Evolutionary conservation across 1,139 yeast genomes (phyloP).

Genomic region (Debaryomyces psychrophilus): DNA sequence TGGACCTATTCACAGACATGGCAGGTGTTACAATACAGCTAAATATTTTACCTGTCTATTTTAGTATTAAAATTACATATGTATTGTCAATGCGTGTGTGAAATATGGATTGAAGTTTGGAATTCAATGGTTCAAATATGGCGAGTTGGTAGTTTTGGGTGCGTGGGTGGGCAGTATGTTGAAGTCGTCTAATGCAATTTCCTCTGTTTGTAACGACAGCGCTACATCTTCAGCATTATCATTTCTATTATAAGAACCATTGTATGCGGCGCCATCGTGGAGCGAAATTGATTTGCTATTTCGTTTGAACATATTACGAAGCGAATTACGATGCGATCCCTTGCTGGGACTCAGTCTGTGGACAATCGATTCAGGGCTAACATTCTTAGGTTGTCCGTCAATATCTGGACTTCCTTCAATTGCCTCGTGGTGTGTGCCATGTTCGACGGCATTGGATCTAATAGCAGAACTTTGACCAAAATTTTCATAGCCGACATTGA

Average conservation of each 20-base stretch:
- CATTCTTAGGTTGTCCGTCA: slow-evolving; percentile 11
- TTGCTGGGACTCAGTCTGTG: slow-evolving; percentile 10
- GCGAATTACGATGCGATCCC: slow-evolving; percentile 25
- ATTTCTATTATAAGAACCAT: slow-evolving; percentile 30
- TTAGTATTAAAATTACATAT: background rate
- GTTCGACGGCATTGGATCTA: background rate
- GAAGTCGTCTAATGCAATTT: slow-evolving; percentile 53
- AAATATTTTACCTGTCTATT: background rate
- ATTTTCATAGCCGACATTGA: slow-evolving; percentile 14
- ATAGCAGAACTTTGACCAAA: slow-evolving; percentile 11
- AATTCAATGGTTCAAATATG: background rate
- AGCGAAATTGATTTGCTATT: slow-evolving; percentile 28
- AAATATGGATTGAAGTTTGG: background rate
- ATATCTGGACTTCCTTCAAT: slow-evolving; percentile 6
- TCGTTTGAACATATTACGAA: slow-evolving; percentile 32
- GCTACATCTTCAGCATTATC: slow-evolving; percentile 17
- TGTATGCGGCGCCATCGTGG: slow-evolving; percentile 35
- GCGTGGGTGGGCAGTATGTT: slow-evolving; percentile 30
- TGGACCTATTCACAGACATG: too few relatives aligned
- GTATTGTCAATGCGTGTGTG: background rate
- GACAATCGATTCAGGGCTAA: slow-evolving; percentile 15
- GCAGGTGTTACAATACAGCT: background rate
- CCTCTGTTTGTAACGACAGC: slow-evolving; percentile 43
- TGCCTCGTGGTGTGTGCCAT: slow-evolving; percentile 18
- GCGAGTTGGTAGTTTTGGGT: slow-evolving; percentile 21